Evolutionary conservation across 331 rosid species (phyloP).

Genomic region (Malus hybrid): DNA sequence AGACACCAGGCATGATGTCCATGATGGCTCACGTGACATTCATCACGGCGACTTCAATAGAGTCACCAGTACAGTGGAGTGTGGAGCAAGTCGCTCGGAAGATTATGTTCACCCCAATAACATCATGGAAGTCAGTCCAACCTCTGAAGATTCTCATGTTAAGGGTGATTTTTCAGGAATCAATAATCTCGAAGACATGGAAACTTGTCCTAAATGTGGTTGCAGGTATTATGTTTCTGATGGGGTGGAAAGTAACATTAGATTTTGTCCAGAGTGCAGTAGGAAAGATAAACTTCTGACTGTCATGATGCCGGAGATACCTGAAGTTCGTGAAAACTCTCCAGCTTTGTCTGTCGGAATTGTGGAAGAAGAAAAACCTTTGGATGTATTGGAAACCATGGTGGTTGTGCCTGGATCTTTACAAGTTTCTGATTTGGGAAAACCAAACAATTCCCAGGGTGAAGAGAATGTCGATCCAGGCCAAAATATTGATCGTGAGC

Average conservation of each 20-base stretch:
- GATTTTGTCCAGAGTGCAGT: slow-evolving; percentile 39
- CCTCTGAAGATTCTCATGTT: slow-evolving; percentile 31
- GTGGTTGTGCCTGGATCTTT: slow-evolving; percentile 18
- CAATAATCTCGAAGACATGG: slow-evolving; percentile 30
- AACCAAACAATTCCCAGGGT: slow-evolving; percentile 25
- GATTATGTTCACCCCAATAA: slow-evolving; percentile 20
- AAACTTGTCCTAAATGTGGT: slow-evolving; percentile 53
- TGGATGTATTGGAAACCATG: slow-evolving; percentile 7
- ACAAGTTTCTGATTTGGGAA: slow-evolving; percentile 20
- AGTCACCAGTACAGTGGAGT: slow-evolving; percentile 10
- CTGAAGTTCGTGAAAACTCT: slow-evolving; percentile 20
- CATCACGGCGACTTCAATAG: slow-evolving; percentile 14
- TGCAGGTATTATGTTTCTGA: slow-evolving; percentile 27
- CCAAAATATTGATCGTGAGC: slow-evolving; percentile 17
- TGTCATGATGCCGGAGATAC: slow-evolving; percentile 25
- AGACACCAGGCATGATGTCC: slow-evolving; percentile 16
- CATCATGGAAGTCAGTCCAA: slow-evolving; percentile 24
- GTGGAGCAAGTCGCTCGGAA: slow-evolving; percentile 14
- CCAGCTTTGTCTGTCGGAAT: not conserved
- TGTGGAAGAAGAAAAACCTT: slow-evolving; percentile 20
- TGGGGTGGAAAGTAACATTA: slow-evolving; percentile 20
- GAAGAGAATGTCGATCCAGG: slow-evolving; percentile 20
- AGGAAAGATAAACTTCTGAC: slow-evolving; percentile 22
- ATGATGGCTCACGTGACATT: slow-evolving; percentile 9
- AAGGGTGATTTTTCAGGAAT: slow-evolving; percentile 31